phyloP scores from a whole-genome alignment of 768 basidiomycete species.

The Jaapia argillacea region DNA sequence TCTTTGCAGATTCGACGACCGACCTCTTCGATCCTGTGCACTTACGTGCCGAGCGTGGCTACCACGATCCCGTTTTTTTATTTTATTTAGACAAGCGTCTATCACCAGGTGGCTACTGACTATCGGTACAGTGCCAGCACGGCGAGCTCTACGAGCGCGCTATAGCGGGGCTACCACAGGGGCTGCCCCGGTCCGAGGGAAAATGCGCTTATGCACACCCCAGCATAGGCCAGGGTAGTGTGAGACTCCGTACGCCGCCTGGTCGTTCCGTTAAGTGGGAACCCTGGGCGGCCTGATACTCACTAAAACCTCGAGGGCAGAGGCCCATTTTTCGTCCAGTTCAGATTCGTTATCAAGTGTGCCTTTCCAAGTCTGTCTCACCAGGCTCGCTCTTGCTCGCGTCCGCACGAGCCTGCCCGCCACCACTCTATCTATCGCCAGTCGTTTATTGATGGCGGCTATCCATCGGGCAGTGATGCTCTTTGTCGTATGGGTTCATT shows the following conservation, averaged over 20 bases:
- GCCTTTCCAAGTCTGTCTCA: not conserved
- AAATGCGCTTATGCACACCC: conserved; percentile 4
- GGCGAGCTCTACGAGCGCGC: not conserved
- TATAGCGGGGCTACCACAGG: not conserved
- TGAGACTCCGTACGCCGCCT: not conserved
- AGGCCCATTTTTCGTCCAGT: not conserved
- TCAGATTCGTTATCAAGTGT: not conserved
- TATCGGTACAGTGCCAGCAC: not conserved
- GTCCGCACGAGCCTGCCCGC: not conserved
- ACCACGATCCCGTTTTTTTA: not conserved
- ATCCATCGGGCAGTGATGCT: not conserved
- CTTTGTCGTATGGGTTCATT: not conserved
- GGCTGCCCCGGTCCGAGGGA: not conserved
- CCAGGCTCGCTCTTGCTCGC: too few relatives aligned
- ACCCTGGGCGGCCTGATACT: not conserved
- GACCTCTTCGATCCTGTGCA: too few relatives aligned
- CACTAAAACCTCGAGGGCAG: conserved; percentile 3
- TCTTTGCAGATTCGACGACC: too few relatives aligned
- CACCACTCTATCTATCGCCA: not conserved
- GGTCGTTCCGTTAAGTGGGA: conserved; percentile 1
- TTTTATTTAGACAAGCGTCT: not conserved
- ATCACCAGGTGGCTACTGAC: not conserved
- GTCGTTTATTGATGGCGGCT: not conserved
- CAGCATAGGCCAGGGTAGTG: conserved; percentile 2
- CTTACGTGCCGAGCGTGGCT: not conserved